Evolutionary conservation across 495 filamentous ascomycete genomes (phyloP), one percentile per base, ranked within the genome.

Genomic region (Aspergillus kassunensis): DNA sequence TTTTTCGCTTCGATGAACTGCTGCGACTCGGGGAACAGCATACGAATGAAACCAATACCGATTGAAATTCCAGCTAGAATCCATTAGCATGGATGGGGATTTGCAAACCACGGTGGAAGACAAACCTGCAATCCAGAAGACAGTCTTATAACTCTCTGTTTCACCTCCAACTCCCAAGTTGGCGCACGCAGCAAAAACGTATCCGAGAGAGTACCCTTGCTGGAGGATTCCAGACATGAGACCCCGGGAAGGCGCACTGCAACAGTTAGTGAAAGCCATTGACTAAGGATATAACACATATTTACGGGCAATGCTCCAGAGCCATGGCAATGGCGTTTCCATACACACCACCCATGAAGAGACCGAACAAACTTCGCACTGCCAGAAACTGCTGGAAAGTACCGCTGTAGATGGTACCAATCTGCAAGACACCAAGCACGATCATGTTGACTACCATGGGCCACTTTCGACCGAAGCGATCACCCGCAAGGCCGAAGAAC

Each of bases 261-360:
- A 0, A 23, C 24, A 12, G 37, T 55, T 39, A 37, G 55, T 72
- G 27, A 29, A n/a, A 40, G 19, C 8, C 0, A 25, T 21, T n/a
- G n/a, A 3, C 20, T 34, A 25, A 18, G 29, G n/a, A n/a, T 31
- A 30, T 10, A 27, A 27, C 9, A 9, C 35, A 24, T 13, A 52
- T 65, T 52, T 69, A 74, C 71, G 86, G 85, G 73, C 83, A 86
- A 60, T 88, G 84, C 56, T 91, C 88, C 24, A 91, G 68, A 0
- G 85, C 87, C 85, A 89, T 90, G 23, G 86, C 85, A 44, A 86
- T 84, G n/a, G 87, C 84, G 60, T 88, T 84, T 37, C 88, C 88
- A 67, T 89, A 91, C 13, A 91, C 81, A 41, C 88, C 88, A 19
- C 88, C 88, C 87, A 90, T 91, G 44, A 88, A 86, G 46, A 91